Evolutionary conservation across 1,284 basidiomycete species (phyloP).

Genomic region (Vanrija sp.): DNA sequence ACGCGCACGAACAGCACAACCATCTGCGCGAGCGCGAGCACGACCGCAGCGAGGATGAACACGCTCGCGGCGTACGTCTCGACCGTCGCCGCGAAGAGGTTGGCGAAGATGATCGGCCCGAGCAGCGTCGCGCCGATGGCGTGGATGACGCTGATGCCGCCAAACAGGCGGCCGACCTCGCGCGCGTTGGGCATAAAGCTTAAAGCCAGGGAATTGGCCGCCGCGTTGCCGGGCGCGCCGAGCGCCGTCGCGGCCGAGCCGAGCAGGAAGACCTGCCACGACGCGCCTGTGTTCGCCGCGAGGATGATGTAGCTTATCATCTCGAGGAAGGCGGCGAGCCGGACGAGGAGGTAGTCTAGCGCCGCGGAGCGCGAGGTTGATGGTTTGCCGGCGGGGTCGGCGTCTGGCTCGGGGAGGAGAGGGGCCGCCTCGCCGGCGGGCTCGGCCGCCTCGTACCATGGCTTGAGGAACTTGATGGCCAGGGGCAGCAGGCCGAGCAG

Average conservation of each 20-base stretch:
- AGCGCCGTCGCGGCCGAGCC: slow-evolving; percentile 31
- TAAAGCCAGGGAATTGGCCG: slow-evolving; percentile 44
- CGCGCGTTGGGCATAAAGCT: slow-evolving; percentile 35
- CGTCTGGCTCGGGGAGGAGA: not conserved
- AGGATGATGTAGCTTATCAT: slow-evolving; percentile 56
- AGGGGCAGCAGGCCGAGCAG: slow-evolving; percentile 62
- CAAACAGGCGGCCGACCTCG: slow-evolving; percentile 46
- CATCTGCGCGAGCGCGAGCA: slow-evolving; percentile 16
- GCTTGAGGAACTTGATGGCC: slow-evolving; percentile 41
- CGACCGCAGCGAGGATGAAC: slow-evolving; percentile 31
- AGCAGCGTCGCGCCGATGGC: slow-evolving; percentile 39
- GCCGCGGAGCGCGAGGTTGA: slow-evolving; percentile 24
- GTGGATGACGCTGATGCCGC: slow-evolving; percentile 40
- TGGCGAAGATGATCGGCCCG: slow-evolving; percentile 40
- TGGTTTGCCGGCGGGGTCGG: slow-evolving; percentile 12
- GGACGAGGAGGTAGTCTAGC: slow-evolving; percentile 42
- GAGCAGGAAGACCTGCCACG: slow-evolving; percentile 28
- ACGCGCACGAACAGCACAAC: not conserved
- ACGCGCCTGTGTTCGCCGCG: slow-evolving; percentile 25
- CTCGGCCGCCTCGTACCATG: slow-evolving; percentile 19
- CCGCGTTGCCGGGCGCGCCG: slow-evolving; percentile 34
- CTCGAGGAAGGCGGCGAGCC: slow-evolving; percentile 54
- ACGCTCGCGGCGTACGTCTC: slow-evolving; percentile 38
- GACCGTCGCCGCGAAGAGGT: slow-evolving; percentile 39
- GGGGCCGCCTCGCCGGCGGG: not conserved